These are phyloP conservation scores for Saksenaea vasiformis DNA, from an alignment of 371 early-diverging fungal species.

Conservation along the genomic window DNA sequence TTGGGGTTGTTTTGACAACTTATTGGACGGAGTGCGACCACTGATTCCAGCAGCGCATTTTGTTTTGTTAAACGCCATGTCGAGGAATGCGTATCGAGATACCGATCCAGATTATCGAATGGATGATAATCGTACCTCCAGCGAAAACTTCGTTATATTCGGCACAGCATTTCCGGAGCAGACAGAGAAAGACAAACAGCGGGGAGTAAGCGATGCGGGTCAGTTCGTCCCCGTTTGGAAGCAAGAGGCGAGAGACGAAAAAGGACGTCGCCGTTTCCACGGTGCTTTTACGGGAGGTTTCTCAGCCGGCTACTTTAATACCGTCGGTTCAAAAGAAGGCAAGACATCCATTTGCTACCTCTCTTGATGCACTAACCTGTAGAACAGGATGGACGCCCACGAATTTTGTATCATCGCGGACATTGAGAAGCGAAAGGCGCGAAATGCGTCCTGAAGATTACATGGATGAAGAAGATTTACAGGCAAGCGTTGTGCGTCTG, in stretches of 20 bases:
- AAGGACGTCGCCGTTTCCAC: slow-evolving; percentile 86
- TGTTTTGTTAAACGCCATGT: not conserved
- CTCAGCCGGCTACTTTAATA: slow-evolving; percentile 93
- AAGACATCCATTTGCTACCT: slow-evolving; percentile 1
- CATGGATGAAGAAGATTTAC: slow-evolving; percentile 92
- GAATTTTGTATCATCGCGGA: slow-evolving; percentile 69
- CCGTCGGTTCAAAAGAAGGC: slow-evolving; percentile 96
- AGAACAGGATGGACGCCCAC: slow-evolving; percentile 77
- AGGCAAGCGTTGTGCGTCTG: slow-evolving; percentile 34
- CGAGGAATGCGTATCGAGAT: not conserved
- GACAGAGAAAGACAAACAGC: slow-evolving; percentile 41
- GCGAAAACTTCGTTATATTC: slow-evolving; percentile 42
- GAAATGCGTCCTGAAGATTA: slow-evolving; percentile 73
- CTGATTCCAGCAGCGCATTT: not conserved
- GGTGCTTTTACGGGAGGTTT: slow-evolving; percentile 96
- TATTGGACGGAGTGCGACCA: not conserved
- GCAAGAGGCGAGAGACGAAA: slow-evolving; percentile 73
- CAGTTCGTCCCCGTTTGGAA: slow-evolving; percentile 59
- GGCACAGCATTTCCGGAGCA: slow-evolving; percentile 56
- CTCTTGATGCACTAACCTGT: not conserved
- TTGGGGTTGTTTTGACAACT: no score
- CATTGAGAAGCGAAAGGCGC: slow-evolving; percentile 44
- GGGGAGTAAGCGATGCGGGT: slow-evolving; percentile 46
- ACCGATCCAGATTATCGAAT: not conserved
- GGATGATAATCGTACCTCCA: slow-evolving; percentile 7